Percentiles rank a stretch among this genome's conserved stretches.
These are phyloP conservation scores for Triadica sebifera DNA, from an alignment of 345 rosid genomes.

Conservation along the genomic window DNA sequence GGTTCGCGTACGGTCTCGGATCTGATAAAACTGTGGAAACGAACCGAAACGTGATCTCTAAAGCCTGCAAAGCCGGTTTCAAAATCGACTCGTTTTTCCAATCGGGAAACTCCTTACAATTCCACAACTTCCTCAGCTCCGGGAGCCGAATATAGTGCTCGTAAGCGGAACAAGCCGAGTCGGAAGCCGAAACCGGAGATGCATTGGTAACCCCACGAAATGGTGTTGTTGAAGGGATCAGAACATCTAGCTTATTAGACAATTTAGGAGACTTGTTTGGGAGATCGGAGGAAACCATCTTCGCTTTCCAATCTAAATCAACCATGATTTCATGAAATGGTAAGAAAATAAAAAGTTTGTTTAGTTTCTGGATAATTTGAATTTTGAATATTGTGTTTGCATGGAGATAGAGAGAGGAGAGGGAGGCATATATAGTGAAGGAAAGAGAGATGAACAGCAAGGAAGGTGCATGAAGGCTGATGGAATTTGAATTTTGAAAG, in stretches of 20 bases:
- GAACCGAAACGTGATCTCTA: slow-evolving; percentile 82
- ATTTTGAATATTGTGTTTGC: neutral
- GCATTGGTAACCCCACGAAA: slow-evolving; percentile 20
- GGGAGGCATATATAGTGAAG: slow-evolving; percentile 20
- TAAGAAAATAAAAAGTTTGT: neutral
- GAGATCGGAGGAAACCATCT: slow-evolving; percentile 47
- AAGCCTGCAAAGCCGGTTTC: slow-evolving; percentile 77
- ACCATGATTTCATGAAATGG: slow-evolving; percentile 42
- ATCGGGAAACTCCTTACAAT: slow-evolving; percentile 39
- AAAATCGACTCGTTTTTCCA: slow-evolving; percentile 65
- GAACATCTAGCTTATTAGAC: slow-evolving; percentile 43
- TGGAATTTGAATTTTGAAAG: slow-evolving; percentile 22
- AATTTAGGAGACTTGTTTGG: slow-evolving; percentile 45
- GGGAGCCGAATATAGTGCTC: slow-evolving; percentile 76
- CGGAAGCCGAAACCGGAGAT: slow-evolving; percentile 39
- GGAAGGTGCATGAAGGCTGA: neutral
- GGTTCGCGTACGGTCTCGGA: slow-evolving; percentile 69
- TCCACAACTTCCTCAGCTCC: slow-evolving; percentile 60
- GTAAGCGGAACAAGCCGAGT: slow-evolving; percentile 60
- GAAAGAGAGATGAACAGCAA: slow-evolving; percentile 11
- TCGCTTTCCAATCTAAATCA: slow-evolving; percentile 58
- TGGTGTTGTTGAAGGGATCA: slow-evolving; percentile 30
- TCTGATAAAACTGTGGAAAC: slow-evolving; percentile 64
- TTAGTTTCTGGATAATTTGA: neutral
- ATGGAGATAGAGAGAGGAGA: neutral